Evolutionary conservation across 441 rosid species (phyloP).

Genomic region (Populus hybrid): DNA sequence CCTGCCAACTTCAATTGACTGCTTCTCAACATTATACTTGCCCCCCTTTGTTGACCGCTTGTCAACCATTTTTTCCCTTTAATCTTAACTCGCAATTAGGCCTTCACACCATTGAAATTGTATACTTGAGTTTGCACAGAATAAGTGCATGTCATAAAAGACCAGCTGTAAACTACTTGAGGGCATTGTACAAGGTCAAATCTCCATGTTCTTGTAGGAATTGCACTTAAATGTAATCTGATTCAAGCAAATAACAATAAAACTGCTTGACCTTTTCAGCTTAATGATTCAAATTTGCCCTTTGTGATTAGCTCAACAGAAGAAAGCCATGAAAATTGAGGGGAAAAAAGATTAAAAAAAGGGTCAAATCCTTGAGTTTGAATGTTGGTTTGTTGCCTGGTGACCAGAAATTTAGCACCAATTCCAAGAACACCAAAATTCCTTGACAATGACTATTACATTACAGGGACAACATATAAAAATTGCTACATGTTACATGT

Average conservation of each 20-base stretch:
- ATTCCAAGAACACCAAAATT: neutral
- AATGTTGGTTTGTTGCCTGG: constrained; percentile 2
- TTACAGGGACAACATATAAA: neutral
- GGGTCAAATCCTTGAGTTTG: neutral
- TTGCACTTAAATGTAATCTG: neutral
- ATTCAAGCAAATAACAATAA: neutral
- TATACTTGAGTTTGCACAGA: neutral
- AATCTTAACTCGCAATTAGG: neutral
- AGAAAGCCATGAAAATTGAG: neutral
- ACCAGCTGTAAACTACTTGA: constrained; percentile 6
- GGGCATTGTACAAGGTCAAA: neutral
- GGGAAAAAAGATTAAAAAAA: too few species aligned
- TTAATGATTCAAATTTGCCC: neutral
- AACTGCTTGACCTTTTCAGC: too few species aligned
- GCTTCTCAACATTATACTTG: neutral
- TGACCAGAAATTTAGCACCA: constrained; percentile 8
- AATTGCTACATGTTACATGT: neutral
- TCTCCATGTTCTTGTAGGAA: neutral
- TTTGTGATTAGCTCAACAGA: neutral
- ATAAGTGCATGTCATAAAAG: neutral
- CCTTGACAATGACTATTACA: neutral
- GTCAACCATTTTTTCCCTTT: too few species aligned
- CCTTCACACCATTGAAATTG: neutral
- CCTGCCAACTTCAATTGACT: neutral
- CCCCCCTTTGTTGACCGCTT: neutral